phyloP scores from a whole-genome alignment of 345 rosid genomes.

The Durio zibethinus region DNA sequence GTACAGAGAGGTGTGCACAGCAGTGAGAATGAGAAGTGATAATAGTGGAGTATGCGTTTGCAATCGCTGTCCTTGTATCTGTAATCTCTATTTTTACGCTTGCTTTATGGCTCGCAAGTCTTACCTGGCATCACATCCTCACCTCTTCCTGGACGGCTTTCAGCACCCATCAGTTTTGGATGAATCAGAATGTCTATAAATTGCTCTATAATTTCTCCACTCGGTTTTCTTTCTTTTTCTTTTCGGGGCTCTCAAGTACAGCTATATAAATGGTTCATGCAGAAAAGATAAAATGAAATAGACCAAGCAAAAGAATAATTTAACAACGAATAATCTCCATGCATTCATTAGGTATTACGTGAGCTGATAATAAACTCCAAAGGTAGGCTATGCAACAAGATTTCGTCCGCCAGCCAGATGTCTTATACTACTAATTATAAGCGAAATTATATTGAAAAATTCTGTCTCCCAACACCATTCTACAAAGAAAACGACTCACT shows the following conservation, averaged over 20 bases:
- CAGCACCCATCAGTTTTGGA: background rate
- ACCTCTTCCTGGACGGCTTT: background rate
- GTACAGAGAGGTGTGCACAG: background rate
- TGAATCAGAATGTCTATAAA: background rate
- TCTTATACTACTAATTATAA: too few relatives aligned
- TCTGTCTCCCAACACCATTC: background rate
- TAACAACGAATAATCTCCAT: background rate
- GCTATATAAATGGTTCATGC: too few relatives aligned
- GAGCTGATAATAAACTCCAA: too few relatives aligned
- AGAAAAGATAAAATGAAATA: too few relatives aligned
- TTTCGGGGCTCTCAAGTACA: too few relatives aligned
- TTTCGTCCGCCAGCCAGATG: too few relatives aligned
- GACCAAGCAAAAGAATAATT: too few relatives aligned
- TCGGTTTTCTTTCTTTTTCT: background rate
- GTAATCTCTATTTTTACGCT: too few relatives aligned
- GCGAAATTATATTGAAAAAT: background rate
- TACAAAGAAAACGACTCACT: background rate
- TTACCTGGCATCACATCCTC: background rate
- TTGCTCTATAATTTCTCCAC: background rate
- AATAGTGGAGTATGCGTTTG: slow-evolving; percentile 12
- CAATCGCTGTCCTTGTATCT: too few relatives aligned
- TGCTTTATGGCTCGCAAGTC: too few relatives aligned
- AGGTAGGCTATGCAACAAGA: too few relatives aligned
- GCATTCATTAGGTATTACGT: slow-evolving; percentile 6
- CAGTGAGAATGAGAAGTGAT: background rate